A percentile compares a stretch with the other conserved stretches of the same genome.
Conservation (phyloP, 2,329 filamentous ascomycete species). For the Arachnopeziza araneosa region DNA sequence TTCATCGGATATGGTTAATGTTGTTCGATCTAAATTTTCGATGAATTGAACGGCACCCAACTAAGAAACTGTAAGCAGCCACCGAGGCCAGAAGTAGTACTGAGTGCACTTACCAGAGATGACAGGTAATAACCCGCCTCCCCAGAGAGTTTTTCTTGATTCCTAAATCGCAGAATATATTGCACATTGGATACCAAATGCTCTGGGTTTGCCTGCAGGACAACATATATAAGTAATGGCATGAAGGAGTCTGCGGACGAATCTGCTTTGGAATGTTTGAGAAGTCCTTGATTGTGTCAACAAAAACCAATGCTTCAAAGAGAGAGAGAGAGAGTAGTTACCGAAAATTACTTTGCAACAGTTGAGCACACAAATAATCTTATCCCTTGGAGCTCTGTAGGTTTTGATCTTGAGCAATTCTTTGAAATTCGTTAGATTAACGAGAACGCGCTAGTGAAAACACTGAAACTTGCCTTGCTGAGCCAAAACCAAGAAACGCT, state of each 20-base stretch:
- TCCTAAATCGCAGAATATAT: slow-evolving; percentile 93
- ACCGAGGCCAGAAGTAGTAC: slow-evolving; percentile 1
- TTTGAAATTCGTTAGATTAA: slow-evolving; percentile 33
- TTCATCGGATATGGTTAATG: slow-evolving; percentile 85
- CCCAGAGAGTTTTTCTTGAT: slow-evolving; percentile 95
- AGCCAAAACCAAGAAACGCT: slow-evolving; percentile 80
- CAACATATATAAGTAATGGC: slow-evolving; percentile 90
- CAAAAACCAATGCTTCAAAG: background rate
- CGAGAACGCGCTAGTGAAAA: background rate
- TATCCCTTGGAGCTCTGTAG: slow-evolving; percentile 94
- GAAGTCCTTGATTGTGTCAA: slow-evolving; percentile 53
- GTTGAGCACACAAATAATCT: slow-evolving; percentile 96
- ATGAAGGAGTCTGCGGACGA: slow-evolving; percentile 96
- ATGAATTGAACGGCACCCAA: slow-evolving; percentile 96
- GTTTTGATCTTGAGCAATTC: slow-evolving; percentile 95
- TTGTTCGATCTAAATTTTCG: slow-evolving; percentile 91
- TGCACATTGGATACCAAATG: slow-evolving; percentile 96
- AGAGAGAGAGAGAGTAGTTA: slow-evolving; percentile 34
- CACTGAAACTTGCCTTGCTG: slow-evolving; percentile 61
- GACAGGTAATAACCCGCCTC: slow-evolving; percentile 98
- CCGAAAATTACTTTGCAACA: slow-evolving; percentile 99
- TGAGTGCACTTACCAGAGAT: slow-evolving; percentile 59
- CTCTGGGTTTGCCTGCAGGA: slow-evolving; percentile 89
- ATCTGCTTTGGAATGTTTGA: slow-evolving; percentile 89
- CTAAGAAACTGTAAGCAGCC: slow-evolving; percentile 33